Evolutionary conservation across 2,329 filamentous ascomycete species (phyloP), one percentile per base, ranked within the genome.

Genomic region (Fusarium concolor): DNA sequence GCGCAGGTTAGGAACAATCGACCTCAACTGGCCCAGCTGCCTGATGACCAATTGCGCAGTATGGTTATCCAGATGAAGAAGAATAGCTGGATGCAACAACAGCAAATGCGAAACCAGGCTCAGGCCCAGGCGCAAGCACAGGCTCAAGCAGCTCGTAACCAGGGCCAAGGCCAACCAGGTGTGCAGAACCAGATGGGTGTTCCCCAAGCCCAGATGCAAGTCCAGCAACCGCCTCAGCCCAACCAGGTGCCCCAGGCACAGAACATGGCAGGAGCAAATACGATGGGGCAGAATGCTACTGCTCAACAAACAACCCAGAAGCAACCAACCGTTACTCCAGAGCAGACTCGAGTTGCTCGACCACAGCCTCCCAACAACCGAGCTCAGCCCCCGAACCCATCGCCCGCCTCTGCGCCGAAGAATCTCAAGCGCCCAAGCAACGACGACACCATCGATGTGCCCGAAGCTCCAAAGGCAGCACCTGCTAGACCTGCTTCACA

Each of bases 171-270:
- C 22, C 76, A 78, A 42, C 67, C 55, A 47, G 75, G 76, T 35
- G 75, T 74, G 6, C 76, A 80, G 61, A 78, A 76, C 26, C 80
- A 81, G 24, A 80, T 84, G 74, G 9, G 82, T 28, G 75, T 78
- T 5, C 84, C 84, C 49, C 85, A 83, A 65, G 80, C 80, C 4
- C 85, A 85, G 56, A 85, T 86, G 65, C 84, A 86, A 59, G 78
- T 86, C 10, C 86, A 87, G 61, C 85, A 86, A 59, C 83, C 81
- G 44, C 56, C 60, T 80, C 86, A 88, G 66, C 71, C 67, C 71
- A 75, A 65, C 44, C 76, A 77, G 52, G 63, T 74, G 9, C 68
- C 80, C 46, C 81, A 84, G 68, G 75, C 79, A 29, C 76, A 79
- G 59, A 72, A 75, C 53, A 76, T 81, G 57, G 71, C 77, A 18